Base-by-base conservation (phyloP, 345 rosid genomes). In the Dimocarpus longan region DNA sequence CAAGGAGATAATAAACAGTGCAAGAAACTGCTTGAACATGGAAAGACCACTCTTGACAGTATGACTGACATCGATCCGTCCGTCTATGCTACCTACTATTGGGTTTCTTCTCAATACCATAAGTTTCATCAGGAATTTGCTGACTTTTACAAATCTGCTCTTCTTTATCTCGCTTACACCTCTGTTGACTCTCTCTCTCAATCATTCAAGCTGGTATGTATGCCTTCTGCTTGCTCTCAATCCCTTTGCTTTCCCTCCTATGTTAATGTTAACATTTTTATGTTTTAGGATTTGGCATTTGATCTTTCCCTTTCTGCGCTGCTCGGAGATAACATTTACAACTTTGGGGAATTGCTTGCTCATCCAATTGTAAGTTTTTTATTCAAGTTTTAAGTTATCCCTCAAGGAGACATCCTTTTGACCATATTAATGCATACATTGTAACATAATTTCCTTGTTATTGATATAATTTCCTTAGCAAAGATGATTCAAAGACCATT, bases 11-110 rank as follows among this genome's bases (percentile, higher is more conserved):
- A 89, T 80, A 94, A 92, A 79, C 98, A 90, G 80, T 91, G 95
- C 88, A 97, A 94, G 86, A 89, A 89, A 78, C 90, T 93, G 86
- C 88, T 97, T 74, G 99, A 97, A 12, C 95, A 91, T 87, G 98
- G 97, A 62, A 92, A 92, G 85, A 89, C 84, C 63, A 91, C 91
- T 32, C 93, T 93, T 46, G 97, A 94, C 88, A 88, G 94, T 71
- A 93, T 97, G 98, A 97, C 98, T 42, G 99, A 97, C 81, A 97
- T 97, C 70, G 99, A 97, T 86, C 99, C 99, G 21, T 89, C 99
- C 0, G 99, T 97, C 5, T 86, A 92, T 80, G 95, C 98, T 64
- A 94, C 86, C 84, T 93, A 88, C 75, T 93, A 91, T 78, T 94
- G 99, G 99, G 94, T 94, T 71, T 90, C 99, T 60, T 94, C 95